phyloP scores from a whole-genome alignment of 2,329 filamentous ascomycete genomes.

The Calonectria pteridis region DNA sequence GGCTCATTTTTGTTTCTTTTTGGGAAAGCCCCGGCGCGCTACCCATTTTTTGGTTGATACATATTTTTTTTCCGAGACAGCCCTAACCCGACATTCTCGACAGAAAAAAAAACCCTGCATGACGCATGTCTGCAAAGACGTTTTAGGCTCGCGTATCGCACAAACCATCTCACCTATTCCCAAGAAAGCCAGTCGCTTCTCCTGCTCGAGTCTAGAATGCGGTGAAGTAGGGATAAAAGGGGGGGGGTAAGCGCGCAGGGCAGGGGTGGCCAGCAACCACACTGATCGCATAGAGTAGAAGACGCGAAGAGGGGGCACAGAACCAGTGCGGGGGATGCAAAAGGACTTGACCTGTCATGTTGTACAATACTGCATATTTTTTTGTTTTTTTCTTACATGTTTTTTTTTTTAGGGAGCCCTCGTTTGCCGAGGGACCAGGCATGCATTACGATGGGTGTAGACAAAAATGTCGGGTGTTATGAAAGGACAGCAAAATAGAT shows the following conservation, averaged over 20 bases:
- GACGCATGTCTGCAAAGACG: slow-evolving; percentile 15
- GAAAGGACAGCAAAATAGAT: slow-evolving; percentile 29
- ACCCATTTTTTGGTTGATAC: background rate
- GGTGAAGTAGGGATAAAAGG: slow-evolving; percentile 1
- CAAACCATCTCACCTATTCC: slow-evolving; percentile 1
- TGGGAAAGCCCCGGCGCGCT: slow-evolving; percentile 1
- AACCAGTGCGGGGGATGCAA: slow-evolving; percentile 29
- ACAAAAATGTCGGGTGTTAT: slow-evolving; percentile 24
- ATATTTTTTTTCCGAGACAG: slow-evolving; percentile 11
- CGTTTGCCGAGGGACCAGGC: slow-evolving; percentile 17
- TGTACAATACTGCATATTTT: slow-evolving; percentile 35
- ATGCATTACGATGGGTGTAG: slow-evolving; percentile 35
- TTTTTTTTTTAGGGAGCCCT: slow-evolving; percentile 22
- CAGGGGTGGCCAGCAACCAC: slow-evolving; percentile 17
- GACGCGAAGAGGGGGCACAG: slow-evolving; percentile 28
- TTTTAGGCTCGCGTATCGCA: slow-evolving; percentile 18
- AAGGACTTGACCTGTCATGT: slow-evolving; percentile 36
- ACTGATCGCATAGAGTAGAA: slow-evolving; percentile 37
- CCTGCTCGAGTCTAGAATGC: background rate
- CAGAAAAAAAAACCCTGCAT: slow-evolving; percentile 35
- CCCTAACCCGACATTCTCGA: slow-evolving; percentile 30
- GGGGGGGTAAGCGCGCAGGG: slow-evolving; percentile 8
- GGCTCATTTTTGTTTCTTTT: slow-evolving; percentile 14
- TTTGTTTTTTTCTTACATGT: slow-evolving; percentile 21
- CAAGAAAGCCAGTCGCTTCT: background rate